Evolutionary conservation across 257 asterid species (phyloP).

Genomic region (Capsicum rhomboideum): DNA sequence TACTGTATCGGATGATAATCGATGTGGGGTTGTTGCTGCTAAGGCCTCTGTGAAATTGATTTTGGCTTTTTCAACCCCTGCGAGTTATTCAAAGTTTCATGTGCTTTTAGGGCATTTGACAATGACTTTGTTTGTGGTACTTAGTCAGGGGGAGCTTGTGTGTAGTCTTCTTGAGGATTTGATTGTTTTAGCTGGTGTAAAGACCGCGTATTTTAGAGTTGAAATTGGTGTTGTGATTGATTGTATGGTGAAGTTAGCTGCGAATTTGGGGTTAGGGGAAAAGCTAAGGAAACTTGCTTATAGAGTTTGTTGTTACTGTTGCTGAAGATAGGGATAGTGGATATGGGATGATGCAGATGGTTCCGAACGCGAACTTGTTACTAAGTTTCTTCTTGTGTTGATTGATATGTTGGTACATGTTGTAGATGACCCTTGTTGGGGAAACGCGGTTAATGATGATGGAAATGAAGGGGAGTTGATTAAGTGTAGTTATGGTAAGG

Average conservation of each 20-base stretch:
- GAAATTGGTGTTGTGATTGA: not conserved
- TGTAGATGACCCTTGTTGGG: not conserved
- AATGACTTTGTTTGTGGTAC: not conserved
- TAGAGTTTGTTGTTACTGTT: not conserved
- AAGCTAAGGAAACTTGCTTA: not conserved
- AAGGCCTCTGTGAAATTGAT: not conserved
- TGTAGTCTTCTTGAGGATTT: not conserved
- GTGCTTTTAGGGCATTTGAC: not conserved
- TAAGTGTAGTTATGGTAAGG: not conserved
- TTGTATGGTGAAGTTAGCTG: not conserved
- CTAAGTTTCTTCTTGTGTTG: not conserved
- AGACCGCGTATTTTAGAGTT: not conserved
- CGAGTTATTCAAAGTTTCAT: not conserved
- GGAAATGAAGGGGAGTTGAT: not conserved
- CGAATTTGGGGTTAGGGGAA: not conserved
- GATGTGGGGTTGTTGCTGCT: not conserved
- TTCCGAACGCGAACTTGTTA: not conserved
- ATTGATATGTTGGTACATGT: not conserved
- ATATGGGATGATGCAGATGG: not conserved
- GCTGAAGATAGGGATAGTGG: not conserved
- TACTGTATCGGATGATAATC: not conserved
- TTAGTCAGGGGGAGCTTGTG: not conserved
- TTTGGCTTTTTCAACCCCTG: not conserved
- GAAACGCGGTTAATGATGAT: not conserved
- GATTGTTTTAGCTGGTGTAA: not conserved